phyloP scores from a whole-genome alignment of 306 rosid species.

The Cicer chorassanicum region DNA sequence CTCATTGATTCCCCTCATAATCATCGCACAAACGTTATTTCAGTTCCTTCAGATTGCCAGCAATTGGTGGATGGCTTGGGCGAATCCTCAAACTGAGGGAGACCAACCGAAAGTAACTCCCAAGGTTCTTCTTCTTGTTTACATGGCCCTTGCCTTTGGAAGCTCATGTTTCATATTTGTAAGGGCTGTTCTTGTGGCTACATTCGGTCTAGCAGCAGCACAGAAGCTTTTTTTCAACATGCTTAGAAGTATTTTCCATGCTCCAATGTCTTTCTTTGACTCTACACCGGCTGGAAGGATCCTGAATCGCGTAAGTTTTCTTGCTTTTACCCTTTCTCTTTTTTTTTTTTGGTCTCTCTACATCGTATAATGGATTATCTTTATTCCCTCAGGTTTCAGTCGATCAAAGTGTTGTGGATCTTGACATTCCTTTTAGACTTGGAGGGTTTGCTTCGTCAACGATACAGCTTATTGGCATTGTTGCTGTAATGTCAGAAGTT shows the following conservation, averaged over 20 bases:
- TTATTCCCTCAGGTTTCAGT: constrained; percentile 70
- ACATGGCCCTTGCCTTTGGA: constrained; percentile 89
- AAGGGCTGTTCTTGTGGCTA: constrained; percentile 88
- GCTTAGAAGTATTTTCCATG: constrained; percentile 82
- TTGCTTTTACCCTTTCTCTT: constrained; percentile 18
- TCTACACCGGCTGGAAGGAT: constrained; percentile 96
- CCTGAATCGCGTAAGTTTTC: constrained; percentile 83
- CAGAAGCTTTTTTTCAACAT: constrained; percentile 81
- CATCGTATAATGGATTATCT: constrained; percentile 43
- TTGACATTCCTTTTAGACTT: constrained; percentile 96
- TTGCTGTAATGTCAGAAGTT: constrained; percentile 85
- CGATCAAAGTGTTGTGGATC: constrained; percentile 98
- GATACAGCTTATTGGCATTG: constrained; percentile 90
- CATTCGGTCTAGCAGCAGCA: constrained; percentile 92
- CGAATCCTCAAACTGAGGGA: constrained; percentile 98
- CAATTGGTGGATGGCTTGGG: constrained; percentile 99
- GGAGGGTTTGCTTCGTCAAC: constrained; percentile 96
- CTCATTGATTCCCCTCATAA: constrained; percentile 81
- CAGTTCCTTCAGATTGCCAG: constrained; percentile 99
- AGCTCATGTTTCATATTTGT: constrained; percentile 87
- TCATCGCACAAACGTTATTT: constrained; percentile 82
- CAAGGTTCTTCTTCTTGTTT: constrained; percentile 76
- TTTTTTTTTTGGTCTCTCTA: constrained; percentile 17
- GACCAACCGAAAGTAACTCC: constrained; percentile 85
- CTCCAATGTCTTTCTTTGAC: constrained; percentile 98